Evolutionary conservation across 208 protist genomes (phyloP).

Genomic region (Trypanosoma lewisi): DNA sequence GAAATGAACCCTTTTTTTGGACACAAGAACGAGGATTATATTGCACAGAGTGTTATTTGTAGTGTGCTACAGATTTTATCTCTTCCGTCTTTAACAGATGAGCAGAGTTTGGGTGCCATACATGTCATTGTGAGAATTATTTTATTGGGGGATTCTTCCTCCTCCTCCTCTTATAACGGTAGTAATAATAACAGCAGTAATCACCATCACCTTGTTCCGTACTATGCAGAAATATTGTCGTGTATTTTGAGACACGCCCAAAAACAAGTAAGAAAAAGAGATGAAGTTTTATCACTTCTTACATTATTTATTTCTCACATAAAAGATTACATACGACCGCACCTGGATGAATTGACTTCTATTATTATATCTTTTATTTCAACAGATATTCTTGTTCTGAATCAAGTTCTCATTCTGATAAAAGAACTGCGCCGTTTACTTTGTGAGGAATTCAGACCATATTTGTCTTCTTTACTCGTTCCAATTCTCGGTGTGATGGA

Average conservation of each 20-base stretch:
- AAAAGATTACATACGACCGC: conserved; percentile 63
- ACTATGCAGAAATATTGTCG: conserved; percentile 64
- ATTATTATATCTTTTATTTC: conserved; percentile 56
- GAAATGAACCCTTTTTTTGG: conserved; percentile 23
- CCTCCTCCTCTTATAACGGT: too few species aligned
- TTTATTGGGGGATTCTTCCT: conserved; percentile 56
- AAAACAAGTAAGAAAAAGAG: conserved; percentile 58
- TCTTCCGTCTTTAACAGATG: conserved; percentile 77
- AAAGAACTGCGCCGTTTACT: conserved; percentile 66
- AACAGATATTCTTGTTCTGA: conserved; percentile 53
- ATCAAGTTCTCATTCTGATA: conserved; percentile 66
- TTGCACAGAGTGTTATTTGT: conserved; percentile 70
- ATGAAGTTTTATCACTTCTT: conserved; percentile 55
- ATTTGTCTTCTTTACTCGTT: conserved; percentile 64
- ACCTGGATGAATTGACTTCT: conserved; percentile 60
- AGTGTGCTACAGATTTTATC: conserved; percentile 78
- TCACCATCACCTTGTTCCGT: conserved; percentile 43
- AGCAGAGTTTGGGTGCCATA: conserved; percentile 78
- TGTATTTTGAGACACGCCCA: conserved; percentile 61
- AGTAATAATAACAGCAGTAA: too few species aligned
- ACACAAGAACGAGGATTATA: conserved; percentile 51
- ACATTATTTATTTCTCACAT: conserved; percentile 57
- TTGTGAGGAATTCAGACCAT: conserved; percentile 82
- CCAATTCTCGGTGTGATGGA: conserved; percentile 64
- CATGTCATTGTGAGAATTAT: conserved; percentile 73